phyloP scores from a whole-genome alignment of 345 rosid species.

The Turritis glabra region DNA sequence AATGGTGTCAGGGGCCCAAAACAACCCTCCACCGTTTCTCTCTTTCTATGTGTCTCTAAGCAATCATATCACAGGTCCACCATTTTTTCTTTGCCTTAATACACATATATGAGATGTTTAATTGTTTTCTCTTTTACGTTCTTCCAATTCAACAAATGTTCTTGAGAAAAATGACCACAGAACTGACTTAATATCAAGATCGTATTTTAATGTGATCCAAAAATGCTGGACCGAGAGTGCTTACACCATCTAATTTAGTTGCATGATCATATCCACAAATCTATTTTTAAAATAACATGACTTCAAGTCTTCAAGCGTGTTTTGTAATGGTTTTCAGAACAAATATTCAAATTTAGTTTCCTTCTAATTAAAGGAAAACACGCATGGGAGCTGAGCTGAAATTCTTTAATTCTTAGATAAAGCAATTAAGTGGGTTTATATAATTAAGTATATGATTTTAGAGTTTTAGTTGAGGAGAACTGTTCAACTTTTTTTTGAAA shows the following conservation, averaged over 20 bases:
- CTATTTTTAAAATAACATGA: background rate
- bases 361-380: background rate
- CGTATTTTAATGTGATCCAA: too few species aligned
- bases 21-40: background rate
- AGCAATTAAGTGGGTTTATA: background rate
- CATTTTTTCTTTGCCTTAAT: background rate
- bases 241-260: background rate
- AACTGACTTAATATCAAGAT: too few species aligned
- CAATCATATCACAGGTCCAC: slow-evolving; percentile 3
- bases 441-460: background rate
- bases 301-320: background rate
- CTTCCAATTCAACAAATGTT: too few species aligned
- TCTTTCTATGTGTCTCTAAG: background rate
- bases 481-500: background rate
- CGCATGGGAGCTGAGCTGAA: background rate
- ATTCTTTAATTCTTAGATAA: background rate
- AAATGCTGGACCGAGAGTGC: background rate
- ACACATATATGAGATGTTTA: too few species aligned
- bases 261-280: background rate
- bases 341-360: background rate
- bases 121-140: too few species aligned
- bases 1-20: slow-evolving; percentile 1
- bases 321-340: background rate
- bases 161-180: too few species aligned
- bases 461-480: background rate